Evolutionary conservation across 768 basidiomycete species (phyloP).

Genomic region (Russula brevipes): DNA sequence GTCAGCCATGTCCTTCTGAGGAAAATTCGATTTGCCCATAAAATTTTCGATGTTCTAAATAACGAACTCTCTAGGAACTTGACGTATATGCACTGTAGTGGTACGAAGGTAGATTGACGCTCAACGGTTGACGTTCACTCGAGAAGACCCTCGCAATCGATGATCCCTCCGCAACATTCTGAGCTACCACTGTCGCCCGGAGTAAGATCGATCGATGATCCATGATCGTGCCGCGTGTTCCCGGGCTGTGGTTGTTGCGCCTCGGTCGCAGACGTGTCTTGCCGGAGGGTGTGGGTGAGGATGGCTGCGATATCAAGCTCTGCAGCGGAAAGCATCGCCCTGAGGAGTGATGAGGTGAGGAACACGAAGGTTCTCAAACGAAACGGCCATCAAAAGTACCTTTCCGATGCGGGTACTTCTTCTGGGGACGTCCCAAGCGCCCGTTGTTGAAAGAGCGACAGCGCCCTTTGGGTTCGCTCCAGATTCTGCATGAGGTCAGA

Average conservation of each 20-base stretch:
- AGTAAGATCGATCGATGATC: not conserved
- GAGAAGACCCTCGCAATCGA: constrained; percentile 8
- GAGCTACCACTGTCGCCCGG: not conserved
- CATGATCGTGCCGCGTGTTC: not conserved
- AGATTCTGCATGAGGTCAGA: constrained; percentile 22
- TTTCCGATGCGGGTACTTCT: not conserved
- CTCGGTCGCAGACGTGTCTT: not conserved
- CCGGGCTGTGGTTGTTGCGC: not conserved
- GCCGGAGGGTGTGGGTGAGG: constrained; percentile 15
- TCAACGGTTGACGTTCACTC: not conserved
- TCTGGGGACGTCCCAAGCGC: not conserved
- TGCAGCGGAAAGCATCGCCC: constrained; percentile 9
- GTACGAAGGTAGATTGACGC: not conserved
- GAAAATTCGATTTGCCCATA: not conserved
- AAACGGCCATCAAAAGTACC: not conserved
- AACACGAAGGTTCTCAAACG: not conserved
- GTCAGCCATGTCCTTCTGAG: not conserved
- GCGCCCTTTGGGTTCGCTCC: constrained; percentile 6
- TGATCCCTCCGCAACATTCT: constrained; percentile 9
- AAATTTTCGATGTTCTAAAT: not conserved
- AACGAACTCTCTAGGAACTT: not conserved
- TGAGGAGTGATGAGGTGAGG: not conserved
- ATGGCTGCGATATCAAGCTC: constrained; percentile 21
- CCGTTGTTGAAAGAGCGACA: constrained; percentile 14
- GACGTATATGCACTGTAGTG: not conserved